Evolutionary conservation across 2,329 filamentous ascomycete species (phyloP), one percentile per base, ranked within the genome.

Genomic region (Sarocladiaceae sp.): DNA sequence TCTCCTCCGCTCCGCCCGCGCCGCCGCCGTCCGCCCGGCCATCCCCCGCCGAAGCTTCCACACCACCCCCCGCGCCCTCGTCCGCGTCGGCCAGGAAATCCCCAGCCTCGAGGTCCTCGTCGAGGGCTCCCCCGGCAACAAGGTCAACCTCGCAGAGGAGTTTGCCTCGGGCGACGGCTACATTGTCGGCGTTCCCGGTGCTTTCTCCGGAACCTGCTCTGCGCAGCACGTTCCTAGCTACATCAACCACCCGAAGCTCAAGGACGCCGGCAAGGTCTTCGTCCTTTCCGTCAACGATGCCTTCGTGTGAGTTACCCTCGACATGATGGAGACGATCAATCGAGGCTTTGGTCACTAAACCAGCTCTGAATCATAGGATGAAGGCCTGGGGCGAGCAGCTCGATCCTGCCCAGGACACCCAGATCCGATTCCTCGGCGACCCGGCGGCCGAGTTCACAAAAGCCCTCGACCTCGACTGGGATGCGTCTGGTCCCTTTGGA

Each of bases 261-360:
- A 86, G 68, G 73, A 83, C 48, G 88, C 86, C 23, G 90, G 89
- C 40, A 74, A 85, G 57, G 86, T 95, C 35, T 95, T 94, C 58
- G 88, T 97, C 32, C 81, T 97, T 46, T 82, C 86, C 13, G 90
- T 96, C 60, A 97, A 97, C 62, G 91, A 97, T 62, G 80, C 89
- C 16, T 96, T 96, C 62, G 90, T 95, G 86, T 94, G 73, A 67
- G 85, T n/a, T n/a, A n/a, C n/a, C n/a, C n/a, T n/a, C n/a, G n/a
- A n/a, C n/a, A n/a, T n/a, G n/a, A n/a, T n/a, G n/a, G n/a, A n/a
- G n/a, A n/a, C n/a, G n/a, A n/a, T n/a, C n/a, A n/a, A n/a, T n/a
- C n/a, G n/a, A n/a, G n/a, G n/a, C n/a, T n/a, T 31, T 31, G n/a
- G 27, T 19, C 29, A 18, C 24, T 45, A 26, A 33, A 23, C 24